A percentile compares a stretch with the other conserved stretches of the same genome.
Conservation (phyloP, 2,329 filamentous ascomycete species). For the Aureobasidium mangrovei region DNA sequence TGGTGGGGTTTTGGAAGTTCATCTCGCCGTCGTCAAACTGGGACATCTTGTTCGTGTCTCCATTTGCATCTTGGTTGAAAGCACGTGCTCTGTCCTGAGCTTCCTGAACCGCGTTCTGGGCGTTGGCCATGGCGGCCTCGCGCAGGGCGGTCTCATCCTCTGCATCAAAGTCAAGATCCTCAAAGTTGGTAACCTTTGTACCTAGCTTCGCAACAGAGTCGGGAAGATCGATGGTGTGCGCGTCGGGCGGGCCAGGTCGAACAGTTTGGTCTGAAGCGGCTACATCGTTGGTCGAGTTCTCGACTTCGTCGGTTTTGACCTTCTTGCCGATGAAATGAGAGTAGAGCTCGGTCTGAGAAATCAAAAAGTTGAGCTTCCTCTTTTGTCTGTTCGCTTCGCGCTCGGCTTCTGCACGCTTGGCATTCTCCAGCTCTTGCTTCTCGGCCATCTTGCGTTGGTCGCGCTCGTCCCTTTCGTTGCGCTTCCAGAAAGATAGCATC, state of each 20-base stretch:
- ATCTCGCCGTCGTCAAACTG: conserved; percentile 91
- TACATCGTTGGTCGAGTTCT: conserved; percentile 77
- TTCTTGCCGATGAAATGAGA: conserved; percentile 99
- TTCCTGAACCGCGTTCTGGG: conserved; percentile 89
- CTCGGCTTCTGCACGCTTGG: conserved; percentile 92
- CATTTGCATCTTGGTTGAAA: conserved; percentile 61
- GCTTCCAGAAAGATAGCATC: conserved; percentile 99
- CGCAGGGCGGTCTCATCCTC: conserved; percentile 78
- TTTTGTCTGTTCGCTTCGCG: conserved; percentile 96
- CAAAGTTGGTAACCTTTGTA: conserved; percentile 81
- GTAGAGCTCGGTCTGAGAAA: conserved; percentile 96
- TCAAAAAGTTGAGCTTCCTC: conserved; percentile 98
- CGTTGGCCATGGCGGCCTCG: conserved; percentile 85
- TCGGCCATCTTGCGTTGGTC: conserved; percentile 90
- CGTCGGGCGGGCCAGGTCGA: conserved; percentile 29
- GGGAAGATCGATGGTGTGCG: conserved; percentile 40
- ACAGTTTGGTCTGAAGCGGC: conserved; percentile 46
- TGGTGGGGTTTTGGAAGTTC: conserved; percentile 98
- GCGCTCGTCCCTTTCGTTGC: conserved; percentile 94
- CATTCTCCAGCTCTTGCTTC: conserved; percentile 91
- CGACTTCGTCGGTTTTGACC: conserved; percentile 94
- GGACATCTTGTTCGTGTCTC: conserved; percentile 49
- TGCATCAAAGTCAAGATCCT: conserved; percentile 90
- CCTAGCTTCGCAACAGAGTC: conserved; percentile 42
- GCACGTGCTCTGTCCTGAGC: conserved; percentile 86